Base-by-base conservation (phyloP, 2,329 filamentous ascomycete genomes). In the Cyanodermella asteris region DNA sequence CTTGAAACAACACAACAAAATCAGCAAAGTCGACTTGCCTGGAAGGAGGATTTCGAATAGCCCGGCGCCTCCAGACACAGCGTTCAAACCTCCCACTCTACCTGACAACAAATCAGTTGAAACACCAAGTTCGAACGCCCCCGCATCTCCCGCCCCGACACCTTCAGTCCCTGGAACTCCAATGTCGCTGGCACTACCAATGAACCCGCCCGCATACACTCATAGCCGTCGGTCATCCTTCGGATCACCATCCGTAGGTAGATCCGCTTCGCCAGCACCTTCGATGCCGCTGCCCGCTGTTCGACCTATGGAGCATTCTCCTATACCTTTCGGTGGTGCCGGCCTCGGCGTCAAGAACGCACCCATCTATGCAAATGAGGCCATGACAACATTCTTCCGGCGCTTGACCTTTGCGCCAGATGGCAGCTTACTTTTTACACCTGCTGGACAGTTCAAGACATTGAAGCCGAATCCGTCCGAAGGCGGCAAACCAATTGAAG, bases 151-250 rank as follows among this genome's bases (percentile, higher is more conserved):
- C 5, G 72, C 69, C 5, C n/a, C n/a, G n/a, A n/a, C n/a, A 11
- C 76, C 81, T 8, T 97, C 87, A 11, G 80, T 82, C 14, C 90
- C 87, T 4, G 84, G 84, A 10, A 97, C 87, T 1, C 90, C 90
- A 13, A 82, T 80, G 26, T 87, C 81, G 4, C 62, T 84, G 24
- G 71, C 81, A 18, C 51, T 93, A 16, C 82, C 87, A 0, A 97
- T 97, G 87, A 91, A 97, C 42, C 87, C 87, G 9, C 84, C 84
- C 1, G 74, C 77, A 4, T 73, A 91, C 20, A 84, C 81, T 33
- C 80, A 91, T 43, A 93, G 82, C 39, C 68, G 87, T 29, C 66
- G 82, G n/a, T 94, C 87, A 1, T 94, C 87, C 0, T 93, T 97
- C 41, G 70, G 71, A 14, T 72, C 68, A 10, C 67, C 66, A 23